Conservation (phyloP, 2,329 filamentous ascomycete species). For the Cephalotrichum gorgonifer region DNA sequence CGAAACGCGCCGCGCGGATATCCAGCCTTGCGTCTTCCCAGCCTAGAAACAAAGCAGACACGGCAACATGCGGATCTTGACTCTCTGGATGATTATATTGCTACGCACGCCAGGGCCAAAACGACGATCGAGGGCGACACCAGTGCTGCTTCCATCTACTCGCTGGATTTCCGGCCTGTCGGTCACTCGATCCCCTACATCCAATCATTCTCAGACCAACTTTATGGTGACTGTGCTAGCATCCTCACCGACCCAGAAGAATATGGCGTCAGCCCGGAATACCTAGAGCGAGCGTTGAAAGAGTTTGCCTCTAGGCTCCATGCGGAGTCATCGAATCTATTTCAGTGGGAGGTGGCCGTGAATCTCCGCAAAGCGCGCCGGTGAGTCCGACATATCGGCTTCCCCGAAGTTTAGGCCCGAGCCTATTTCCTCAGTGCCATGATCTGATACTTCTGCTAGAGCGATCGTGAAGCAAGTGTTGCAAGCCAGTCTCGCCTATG, state of each 20-base stretch:
- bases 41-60: not conserved
- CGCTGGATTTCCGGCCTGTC: not conserved
- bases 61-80: no score
- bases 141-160: not conserved
- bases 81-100: not conserved
- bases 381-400: no score
- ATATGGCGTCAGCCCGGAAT: not conserved
- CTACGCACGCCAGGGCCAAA: not conserved
- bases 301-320: not conserved
- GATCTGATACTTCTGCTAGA: not conserved
- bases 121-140: not conserved
- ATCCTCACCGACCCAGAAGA: not conserved
- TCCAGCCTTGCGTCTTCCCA: not conserved
- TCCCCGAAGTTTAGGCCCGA: not conserved
- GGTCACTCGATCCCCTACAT: not conserved
- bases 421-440: not conserved
- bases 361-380: not conserved
- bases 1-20: no score
- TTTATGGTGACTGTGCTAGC: not conserved
- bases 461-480: not conserved
- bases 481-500: not conserved
- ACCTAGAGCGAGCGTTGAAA: not conserved
- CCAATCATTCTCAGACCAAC: not conserved
- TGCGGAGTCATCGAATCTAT: not conserved
- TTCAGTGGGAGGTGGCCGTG: not conserved